phyloP scores from a whole-genome alignment of 345 rosid species.

The Carallia brachiata region DNA sequence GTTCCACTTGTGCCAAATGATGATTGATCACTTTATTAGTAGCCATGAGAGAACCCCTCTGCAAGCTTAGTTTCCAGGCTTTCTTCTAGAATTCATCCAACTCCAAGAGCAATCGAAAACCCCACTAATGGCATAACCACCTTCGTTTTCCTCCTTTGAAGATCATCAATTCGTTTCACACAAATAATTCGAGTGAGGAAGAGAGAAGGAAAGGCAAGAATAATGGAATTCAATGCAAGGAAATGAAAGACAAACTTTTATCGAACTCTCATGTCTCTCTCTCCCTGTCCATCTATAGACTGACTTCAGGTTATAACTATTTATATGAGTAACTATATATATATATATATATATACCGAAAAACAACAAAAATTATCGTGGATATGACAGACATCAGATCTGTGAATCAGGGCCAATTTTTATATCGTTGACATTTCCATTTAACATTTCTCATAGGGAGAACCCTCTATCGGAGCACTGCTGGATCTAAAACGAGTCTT shows the following conservation, averaged over 20 bases:
- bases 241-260: conserved; percentile 42
- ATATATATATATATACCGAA: too few species aligned
- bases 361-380: too few species aligned
- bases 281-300: conserved; percentile 5
- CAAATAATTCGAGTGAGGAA: neutral
- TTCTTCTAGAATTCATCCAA: conserved; percentile 2
- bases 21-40: conserved; percentile 36
- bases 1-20: conserved; percentile 29
- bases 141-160: conserved; percentile 26
- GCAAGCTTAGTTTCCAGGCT: conserved; percentile 7
- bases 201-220: conserved; percentile 18
- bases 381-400: too few species aligned
- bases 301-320: conserved; percentile 19
- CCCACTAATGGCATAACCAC: conserved; percentile 44
- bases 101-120: conserved; percentile 22
- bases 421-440: too few species aligned
- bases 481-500: too few species aligned
- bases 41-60: conserved; percentile 41
- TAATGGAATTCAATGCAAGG: conserved; percentile 29
- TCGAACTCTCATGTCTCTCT: conserved; percentile 6
- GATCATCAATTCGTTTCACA: conserved; percentile 15
- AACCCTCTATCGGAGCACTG: too few species aligned
- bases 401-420: too few species aligned
- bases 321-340: too few species aligned
- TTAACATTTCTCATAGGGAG: too few species aligned